These are phyloP conservation scores for Bryum argenteum DNA, from an alignment of 225 moss, liverwort and hornwort genomes.

Conservation along the genomic window DNA sequence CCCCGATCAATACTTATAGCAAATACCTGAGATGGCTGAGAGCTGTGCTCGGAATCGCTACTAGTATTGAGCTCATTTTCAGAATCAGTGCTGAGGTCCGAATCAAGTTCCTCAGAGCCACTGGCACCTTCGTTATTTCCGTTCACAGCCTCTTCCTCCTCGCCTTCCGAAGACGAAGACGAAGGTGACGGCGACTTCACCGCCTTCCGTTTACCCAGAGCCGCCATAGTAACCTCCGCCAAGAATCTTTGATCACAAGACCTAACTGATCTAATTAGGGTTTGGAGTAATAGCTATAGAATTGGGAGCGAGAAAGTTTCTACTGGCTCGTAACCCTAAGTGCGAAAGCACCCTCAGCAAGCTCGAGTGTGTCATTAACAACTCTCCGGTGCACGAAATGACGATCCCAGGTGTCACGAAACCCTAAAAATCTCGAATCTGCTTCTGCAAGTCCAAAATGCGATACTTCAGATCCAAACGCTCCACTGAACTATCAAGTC, in stretches of 20 bases:
- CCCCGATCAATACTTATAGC: not conserved
- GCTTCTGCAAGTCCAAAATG: too few species aligned
- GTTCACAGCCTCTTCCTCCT: conserved; percentile 35
- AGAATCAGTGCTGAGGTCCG: conserved; percentile 46
- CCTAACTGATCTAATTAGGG: too few species aligned
- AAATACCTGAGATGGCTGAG: conserved; percentile 54
- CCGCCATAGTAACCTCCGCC: conserved; percentile 27
- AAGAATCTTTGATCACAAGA: not conserved
- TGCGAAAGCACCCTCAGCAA: too few species aligned
- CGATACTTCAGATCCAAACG: too few species aligned
- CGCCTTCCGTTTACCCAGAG: conserved; percentile 58
- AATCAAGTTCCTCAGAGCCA: conserved; percentile 53
- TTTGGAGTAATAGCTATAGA: too few species aligned
- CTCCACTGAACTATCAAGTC: too few species aligned
- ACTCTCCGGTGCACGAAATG: too few species aligned
- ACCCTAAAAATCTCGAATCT: too few species aligned
- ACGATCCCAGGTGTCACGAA: too few species aligned
- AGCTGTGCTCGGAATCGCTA: conserved; percentile 57
- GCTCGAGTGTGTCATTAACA: too few species aligned
- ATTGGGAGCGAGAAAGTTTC: too few species aligned
- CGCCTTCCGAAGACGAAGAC: conserved; percentile 33
- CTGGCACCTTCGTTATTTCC: conserved; percentile 33
- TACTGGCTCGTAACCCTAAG: too few species aligned
- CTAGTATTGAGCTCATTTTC: conserved; percentile 46
- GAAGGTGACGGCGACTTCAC: conserved; percentile 46